phyloP scores from a whole-genome alignment of 1,284 basidiomycete species.

The Phylloporus sp. region DNA sequence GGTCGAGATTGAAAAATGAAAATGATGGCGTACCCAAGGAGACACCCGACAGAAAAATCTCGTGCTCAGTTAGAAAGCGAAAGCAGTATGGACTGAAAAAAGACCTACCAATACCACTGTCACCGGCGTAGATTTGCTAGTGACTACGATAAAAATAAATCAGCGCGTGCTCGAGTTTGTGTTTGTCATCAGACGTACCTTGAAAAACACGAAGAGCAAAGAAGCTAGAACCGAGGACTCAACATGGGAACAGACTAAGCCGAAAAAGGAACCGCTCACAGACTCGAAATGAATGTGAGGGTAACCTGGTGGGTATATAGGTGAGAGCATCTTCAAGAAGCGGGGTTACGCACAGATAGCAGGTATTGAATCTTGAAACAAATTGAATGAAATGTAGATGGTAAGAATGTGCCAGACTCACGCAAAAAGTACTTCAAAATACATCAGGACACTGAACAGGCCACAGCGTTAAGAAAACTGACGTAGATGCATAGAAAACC shows the following conservation, averaged over 20 bases:
- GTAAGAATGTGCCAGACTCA: constrained; percentile 31
- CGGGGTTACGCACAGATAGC: constrained; percentile 40
- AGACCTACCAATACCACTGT: constrained; percentile 29
- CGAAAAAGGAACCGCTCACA: constrained; percentile 35
- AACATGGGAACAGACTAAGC: not conserved
- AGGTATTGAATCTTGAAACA: constrained; percentile 42
- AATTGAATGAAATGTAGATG: not conserved
- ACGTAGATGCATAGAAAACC: constrained; percentile 46
- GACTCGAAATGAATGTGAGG: constrained; percentile 42
- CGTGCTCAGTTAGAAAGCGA: constrained; percentile 12
- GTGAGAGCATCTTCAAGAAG: not conserved
- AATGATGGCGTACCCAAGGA: constrained; percentile 28
- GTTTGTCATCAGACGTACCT: constrained; percentile 25
- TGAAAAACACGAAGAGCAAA: constrained; percentile 44
- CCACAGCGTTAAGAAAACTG: constrained; percentile 12
- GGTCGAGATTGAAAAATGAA: not conserved
- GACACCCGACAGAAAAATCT: constrained; percentile 33
- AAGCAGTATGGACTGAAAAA: not conserved
- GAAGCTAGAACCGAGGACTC: constrained; percentile 36
- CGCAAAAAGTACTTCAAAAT: constrained; percentile 46
- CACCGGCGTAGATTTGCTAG: constrained; percentile 22
- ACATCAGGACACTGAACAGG: constrained; percentile 2
- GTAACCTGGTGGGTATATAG: constrained; percentile 32
- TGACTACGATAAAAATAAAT: constrained; percentile 27
- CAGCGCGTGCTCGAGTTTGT: not conserved